Percentiles rank a stretch among this genome's conserved stretches.
Conservation (phyloP, 148 eudicot genomes). For the Beta vulgaris region DNA sequence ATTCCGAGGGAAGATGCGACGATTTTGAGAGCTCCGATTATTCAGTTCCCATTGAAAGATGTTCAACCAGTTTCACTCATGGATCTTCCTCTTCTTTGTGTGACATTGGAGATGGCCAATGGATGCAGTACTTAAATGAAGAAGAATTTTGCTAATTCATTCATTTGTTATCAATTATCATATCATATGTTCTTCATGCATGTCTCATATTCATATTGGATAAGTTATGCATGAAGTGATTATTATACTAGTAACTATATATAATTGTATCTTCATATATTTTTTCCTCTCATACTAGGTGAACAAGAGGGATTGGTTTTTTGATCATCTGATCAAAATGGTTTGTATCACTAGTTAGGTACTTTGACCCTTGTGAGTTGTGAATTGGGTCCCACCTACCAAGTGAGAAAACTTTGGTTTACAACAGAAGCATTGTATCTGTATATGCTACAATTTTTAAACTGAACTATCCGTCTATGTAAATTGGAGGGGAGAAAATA, state of each 20-base stretch:
- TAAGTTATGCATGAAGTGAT: constrained; percentile 4
- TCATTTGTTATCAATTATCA: background rate
- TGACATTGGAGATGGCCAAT: constrained; percentile 49
- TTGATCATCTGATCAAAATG: background rate
- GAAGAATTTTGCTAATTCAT: constrained; percentile 43
- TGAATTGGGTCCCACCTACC: too few species aligned
- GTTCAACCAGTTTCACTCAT: constrained; percentile 27
- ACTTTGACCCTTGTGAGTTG: too few species aligned
- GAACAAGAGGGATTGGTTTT: too few species aligned
- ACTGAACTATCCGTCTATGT: too few species aligned
- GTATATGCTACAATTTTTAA: too few species aligned
- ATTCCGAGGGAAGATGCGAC: constrained; percentile 54
- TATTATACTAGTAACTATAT: background rate
- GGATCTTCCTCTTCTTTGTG: constrained; percentile 26
- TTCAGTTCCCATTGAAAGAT: constrained; percentile 38
- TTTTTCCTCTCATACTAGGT: too few species aligned
- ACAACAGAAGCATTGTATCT: too few species aligned
- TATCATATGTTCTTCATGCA: background rate
- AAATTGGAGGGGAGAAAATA: too few species aligned
- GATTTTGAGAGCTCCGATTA: constrained; percentile 53
- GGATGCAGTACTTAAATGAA: constrained; percentile 77
- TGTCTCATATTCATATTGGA: constrained; percentile 17
- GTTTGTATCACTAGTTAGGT: background rate
- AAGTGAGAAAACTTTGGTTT: too few species aligned
- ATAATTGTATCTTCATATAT: too few species aligned